Percentiles rank a stretch among this genome's conserved stretches.
Evolutionary conservation across 495 filamentous ascomycete species (phyloP).

Genomic region (Aspergillus mulundensis): DNA sequence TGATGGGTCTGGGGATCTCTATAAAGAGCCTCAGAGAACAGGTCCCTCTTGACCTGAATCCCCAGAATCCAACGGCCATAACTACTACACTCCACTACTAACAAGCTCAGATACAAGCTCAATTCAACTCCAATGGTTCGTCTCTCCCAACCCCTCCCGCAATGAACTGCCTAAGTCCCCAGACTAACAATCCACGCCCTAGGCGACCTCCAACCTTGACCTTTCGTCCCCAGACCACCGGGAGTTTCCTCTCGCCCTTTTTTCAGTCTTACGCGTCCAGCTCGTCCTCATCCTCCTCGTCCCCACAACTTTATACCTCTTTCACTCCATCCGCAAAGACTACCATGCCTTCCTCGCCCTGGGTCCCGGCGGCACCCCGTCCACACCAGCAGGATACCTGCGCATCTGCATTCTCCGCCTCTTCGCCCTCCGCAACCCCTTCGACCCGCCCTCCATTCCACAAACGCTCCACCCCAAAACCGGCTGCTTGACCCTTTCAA

Average conservation of each 20-base stretch:
- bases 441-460: conserved; percentile 28
- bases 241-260: not conserved
- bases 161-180: not conserved
- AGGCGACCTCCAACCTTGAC: not conserved
- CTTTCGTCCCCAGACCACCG: not conserved
- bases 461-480: conserved; percentile 32
- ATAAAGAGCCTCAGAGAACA: conserved; percentile 6
- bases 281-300: conserved; percentile 25
- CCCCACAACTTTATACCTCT: conserved; percentile 45
- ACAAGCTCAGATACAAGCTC: not conserved
- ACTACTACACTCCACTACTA: not conserved
- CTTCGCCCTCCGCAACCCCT: conserved; percentile 38
- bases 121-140: not conserved
- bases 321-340: conserved; percentile 64
- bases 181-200: not conserved
- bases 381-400: conserved; percentile 68
- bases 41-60: not conserved
- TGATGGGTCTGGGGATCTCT: conserved; percentile 5
- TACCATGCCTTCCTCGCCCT: conserved; percentile 72
- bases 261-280: conserved; percentile 5
- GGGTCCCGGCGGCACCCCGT: conserved; percentile 76
- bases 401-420: conserved; percentile 57
- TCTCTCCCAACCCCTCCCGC: not conserved
- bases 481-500: conserved; percentile 46
- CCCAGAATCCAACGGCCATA: not conserved